These are phyloP conservation scores for Clitopilus hobsonii DNA, from an alignment of 768 basidiomycete species.

Conservation along the genomic window DNA sequence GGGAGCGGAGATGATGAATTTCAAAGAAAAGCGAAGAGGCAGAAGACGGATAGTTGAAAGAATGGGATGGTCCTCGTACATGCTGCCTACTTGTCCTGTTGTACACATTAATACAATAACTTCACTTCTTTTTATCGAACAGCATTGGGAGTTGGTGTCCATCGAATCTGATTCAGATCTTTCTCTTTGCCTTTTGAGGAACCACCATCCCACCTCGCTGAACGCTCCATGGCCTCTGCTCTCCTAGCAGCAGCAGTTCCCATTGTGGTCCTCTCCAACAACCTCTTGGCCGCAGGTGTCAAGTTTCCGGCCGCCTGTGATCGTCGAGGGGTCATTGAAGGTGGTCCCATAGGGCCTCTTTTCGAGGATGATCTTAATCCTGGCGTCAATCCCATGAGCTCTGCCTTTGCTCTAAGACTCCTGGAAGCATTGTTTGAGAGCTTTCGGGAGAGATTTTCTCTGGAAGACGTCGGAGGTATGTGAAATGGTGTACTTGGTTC, in stretches of 20 bases:
- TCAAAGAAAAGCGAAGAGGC: slow-evolving; percentile 51
- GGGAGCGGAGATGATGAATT: slow-evolving; percentile 19
- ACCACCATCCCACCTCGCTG: slow-evolving; percentile 50
- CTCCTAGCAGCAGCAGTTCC: slow-evolving; percentile 58
- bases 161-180: slow-evolving; percentile 63
- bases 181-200: slow-evolving; percentile 41
- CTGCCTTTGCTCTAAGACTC: slow-evolving; percentile 75
- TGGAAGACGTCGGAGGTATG: slow-evolving; percentile 67
- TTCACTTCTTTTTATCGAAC: slow-evolving; percentile 16
- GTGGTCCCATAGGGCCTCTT: slow-evolving; percentile 72
- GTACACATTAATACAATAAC: too few species aligned
- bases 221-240: slow-evolving; percentile 61
- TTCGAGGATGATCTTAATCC: slow-evolving; percentile 27
- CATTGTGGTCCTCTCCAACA: slow-evolving; percentile 71
- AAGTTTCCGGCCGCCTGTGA: slow-evolving; percentile 68
- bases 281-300: slow-evolving; percentile 79
- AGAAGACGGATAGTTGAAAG: slow-evolving; percentile 31
- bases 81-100: too few species aligned
- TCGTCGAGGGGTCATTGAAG: slow-evolving; percentile 72
- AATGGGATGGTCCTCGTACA: not conserved
- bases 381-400: slow-evolving; percentile 45
- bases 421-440: slow-evolving; percentile 80
- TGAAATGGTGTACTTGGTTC: slow-evolving; percentile 67
- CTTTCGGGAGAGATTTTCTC: slow-evolving; percentile 79
- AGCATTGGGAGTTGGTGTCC: slow-evolving; percentile 71